Base-by-base conservation (phyloP, 768 basidiomycete genomes). In the Xerocomus potaroensis region DNA sequence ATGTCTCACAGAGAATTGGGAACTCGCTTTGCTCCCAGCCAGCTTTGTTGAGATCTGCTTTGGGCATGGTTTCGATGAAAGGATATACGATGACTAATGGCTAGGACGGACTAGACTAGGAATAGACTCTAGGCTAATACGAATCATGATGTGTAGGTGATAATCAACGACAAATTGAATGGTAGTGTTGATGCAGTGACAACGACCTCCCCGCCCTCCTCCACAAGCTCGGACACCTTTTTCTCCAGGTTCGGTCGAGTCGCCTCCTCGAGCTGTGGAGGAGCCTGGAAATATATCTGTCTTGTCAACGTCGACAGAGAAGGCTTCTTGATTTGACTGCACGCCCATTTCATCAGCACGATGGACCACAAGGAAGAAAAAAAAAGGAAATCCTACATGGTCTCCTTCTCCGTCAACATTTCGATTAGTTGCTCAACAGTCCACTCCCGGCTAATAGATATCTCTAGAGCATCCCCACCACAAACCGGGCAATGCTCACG, bases 401-500 rank as follows among this genome's bases (percentile, higher is more conserved):
- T 90, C 62, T 95, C 91, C 53, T 77, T 84, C 68, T 92, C 93
- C 2, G 81, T 74, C 52, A 98, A 70, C 69, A 83, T 78, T 43
- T 99, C 95, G 43, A 98, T 91, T 43, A 99, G 69, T 41, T 80
- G 73, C 58, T 96, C 92, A 21, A 99, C 78, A 1, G 87, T 92
- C 71, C 80, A 76, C 4, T 87, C 85, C 23, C 73, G 72, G 47
- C 73, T 80, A 49, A 96, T 77, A 1, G 75, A 67, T 29, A 93
- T 73, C 43, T 90, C 84, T 34, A 93, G 69, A 0, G 87, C 72
- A 64, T 95, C 89, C 27, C 93, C 94, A 5, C 96, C 96, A 57
- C 96, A 99, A 7, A 98, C 96, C 3, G 96, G 96, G 64, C 96
- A 99, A 60, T 98, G 91, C 1, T 79, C 77, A 30, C 92, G 85